phyloP scores from a whole-genome alignment of 2,329 filamentous ascomycete genomes.

The Colletotrichum cuscutae region DNA sequence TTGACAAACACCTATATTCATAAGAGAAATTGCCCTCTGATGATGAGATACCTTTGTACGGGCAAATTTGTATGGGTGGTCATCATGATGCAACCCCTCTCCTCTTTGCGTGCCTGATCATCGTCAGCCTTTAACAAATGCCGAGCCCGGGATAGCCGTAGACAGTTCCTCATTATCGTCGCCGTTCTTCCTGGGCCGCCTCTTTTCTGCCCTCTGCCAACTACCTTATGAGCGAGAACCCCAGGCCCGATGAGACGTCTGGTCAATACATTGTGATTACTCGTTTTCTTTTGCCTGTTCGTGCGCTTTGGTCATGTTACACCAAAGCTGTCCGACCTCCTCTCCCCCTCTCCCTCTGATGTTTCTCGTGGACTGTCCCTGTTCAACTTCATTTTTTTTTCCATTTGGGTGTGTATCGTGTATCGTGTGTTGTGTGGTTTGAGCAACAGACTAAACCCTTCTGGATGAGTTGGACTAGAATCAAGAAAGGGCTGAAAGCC shows the following conservation, averaged over 20 bases:
- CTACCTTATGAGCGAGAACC: neutral
- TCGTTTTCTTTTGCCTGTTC: neutral
- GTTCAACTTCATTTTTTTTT: neutral
- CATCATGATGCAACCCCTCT: slow-evolving; percentile 15
- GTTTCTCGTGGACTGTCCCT: neutral
- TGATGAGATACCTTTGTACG: neutral
- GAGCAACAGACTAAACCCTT: neutral
- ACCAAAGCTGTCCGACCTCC: neutral
- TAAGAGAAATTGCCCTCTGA: neutral
- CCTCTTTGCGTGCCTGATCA: slow-evolving; percentile 31
- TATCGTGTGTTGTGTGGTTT: neutral
- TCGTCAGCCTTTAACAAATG: slow-evolving; percentile 1
- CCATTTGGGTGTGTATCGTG: neutral
- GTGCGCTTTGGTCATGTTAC: slow-evolving; percentile 6
- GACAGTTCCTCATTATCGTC: neutral
- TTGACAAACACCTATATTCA: neutral
- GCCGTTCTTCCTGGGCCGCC: neutral
- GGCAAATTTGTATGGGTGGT: neutral
- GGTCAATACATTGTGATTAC: neutral
- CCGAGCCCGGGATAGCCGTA: neutral
- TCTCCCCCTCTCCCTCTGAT: neutral
- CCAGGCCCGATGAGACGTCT: neutral
- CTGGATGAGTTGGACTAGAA: neutral
- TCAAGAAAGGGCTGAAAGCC: slow-evolving; percentile 11
- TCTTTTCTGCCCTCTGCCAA: slow-evolving; percentile 1